These are phyloP conservation scores for Tylopilus sp. DNA, from an alignment of 1,284 basidiomycete genomes.

Conservation along the genomic window DNA sequence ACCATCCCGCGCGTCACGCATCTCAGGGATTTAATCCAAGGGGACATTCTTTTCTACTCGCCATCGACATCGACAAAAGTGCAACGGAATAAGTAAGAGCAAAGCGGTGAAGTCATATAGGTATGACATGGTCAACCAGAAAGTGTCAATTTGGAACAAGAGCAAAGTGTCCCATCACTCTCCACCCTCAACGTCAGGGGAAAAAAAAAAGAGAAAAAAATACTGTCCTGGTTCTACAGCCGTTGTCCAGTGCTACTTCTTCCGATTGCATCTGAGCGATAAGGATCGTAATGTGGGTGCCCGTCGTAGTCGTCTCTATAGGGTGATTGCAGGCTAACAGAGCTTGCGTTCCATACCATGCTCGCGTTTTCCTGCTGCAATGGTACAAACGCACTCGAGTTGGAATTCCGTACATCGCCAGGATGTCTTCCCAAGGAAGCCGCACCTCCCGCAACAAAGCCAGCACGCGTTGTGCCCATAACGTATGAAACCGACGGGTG, in stretches of 20 bases:
- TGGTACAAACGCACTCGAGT: constrained; percentile 57
- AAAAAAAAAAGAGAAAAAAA: not conserved
- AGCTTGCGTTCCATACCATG: constrained; percentile 50
- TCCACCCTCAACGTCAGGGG: not conserved
- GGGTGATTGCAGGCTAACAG: constrained; percentile 36
- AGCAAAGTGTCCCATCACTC: constrained; percentile 8
- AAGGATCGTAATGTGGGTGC: constrained; percentile 30
- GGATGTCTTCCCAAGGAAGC: constrained; percentile 21
- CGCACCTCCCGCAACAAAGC: constrained; percentile 25
- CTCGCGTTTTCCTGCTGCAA: constrained; percentile 52
- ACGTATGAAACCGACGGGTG: constrained; percentile 36
- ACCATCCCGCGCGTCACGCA: not conserved
- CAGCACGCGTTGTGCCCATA: constrained; percentile 35
- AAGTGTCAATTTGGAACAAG: not conserved
- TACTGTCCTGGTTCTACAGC: constrained; percentile 24
- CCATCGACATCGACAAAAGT: not conserved
- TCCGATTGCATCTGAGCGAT: constrained; percentile 24
- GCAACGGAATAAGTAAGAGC: not conserved
- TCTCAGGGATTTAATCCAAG: too few relatives aligned
- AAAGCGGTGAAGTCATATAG: constrained; percentile 4
- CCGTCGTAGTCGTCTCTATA: constrained; percentile 42
- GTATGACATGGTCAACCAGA: not conserved
- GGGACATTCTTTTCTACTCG: not conserved
- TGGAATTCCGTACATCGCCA: constrained; percentile 36
- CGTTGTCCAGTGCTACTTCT: constrained; percentile 26